These are phyloP conservation scores for Sugiyamaella xylanicola DNA, from an alignment of 1,139 yeast genomes.

Conservation along the genomic window DNA sequence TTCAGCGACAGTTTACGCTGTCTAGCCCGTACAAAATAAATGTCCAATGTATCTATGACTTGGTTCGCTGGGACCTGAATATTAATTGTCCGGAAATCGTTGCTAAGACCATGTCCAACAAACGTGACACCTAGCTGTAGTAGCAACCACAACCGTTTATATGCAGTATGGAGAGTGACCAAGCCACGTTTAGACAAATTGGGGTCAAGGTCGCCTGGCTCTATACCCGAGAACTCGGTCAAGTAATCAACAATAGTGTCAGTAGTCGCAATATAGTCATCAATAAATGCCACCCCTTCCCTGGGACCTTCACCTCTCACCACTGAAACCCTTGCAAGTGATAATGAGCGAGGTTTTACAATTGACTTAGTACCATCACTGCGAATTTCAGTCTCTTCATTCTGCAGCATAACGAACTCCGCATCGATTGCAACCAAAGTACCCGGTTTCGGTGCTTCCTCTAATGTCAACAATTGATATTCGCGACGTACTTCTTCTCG, in stretches of 20 bases:
- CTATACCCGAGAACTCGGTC: constrained; percentile 90
- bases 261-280: constrained; percentile 83
- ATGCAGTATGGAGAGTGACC: constrained; percentile 81
- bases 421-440: constrained; percentile 92
- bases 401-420: constrained; percentile 83
- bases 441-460: constrained; percentile 75
- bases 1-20: constrained; percentile 83
- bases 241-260: constrained; percentile 74
- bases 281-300: constrained; percentile 81
- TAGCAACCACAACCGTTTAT: constrained; percentile 84
- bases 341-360: constrained; percentile 71
- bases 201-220: constrained; percentile 86
- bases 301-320: constrained; percentile 68
- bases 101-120: constrained; percentile 91
- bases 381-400: constrained; percentile 77
- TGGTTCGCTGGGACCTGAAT: constrained; percentile 83
- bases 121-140: constrained; percentile 87
- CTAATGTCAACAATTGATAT: constrained; percentile 62
- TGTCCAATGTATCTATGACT: constrained; percentile 85
- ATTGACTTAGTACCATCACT: constrained; percentile 69
- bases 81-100: constrained; percentile 92
- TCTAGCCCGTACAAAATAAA: constrained; percentile 69
- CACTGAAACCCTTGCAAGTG: constrained; percentile 89
- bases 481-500: constrained; percentile 62
- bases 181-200: constrained; percentile 63